Base-by-base conservation (phyloP, 2,329 filamentous ascomycete species). In the Dothideomycetes sp. region DNA sequence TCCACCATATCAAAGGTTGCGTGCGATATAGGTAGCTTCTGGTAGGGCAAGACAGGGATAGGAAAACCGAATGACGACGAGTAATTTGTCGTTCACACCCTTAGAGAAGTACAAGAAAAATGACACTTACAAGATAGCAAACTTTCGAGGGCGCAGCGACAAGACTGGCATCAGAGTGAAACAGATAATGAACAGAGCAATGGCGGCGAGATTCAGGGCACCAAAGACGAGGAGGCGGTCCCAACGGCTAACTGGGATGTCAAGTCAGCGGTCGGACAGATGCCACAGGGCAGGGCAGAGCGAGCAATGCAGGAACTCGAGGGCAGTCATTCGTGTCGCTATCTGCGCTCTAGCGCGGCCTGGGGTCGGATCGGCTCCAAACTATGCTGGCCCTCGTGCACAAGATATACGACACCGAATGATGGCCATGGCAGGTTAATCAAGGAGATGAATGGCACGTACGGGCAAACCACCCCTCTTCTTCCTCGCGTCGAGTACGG, bases 381-480 rank as follows among this genome's bases (percentile, higher is more conserved):
- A 29, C 37, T 40, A 40, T 15, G 11, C 20, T 13, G 37, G 19
- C 10, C 29, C 37, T 40, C 37, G 37, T 40, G 37, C 37, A 33
- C 37, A 28, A 27, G 28, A 31, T 40, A 39, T 39, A 39, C 35
- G 35, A 38, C n/a, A 22, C 12, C 11, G 29, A 40, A 20, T 33
- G 29, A 11, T 27, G 24, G 12, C 12, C 7, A 31, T 17, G n/a
- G 8, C 13, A 31, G 9, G n/a, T 10, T 13, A 24, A 24, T 13
- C 56, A 58, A 44, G 22, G 25, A 35, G 31, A 17, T 33, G 27
- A 16, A 23, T 24, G 45, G 60, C 54, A 78, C 91, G 89, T 77
- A 98, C 91, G 71, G 56, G 84, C 81, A 76, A 95, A 88, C 79
- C 84, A 95, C 49, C 81, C 84, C 65, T 95, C 91, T 60, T 96